Evolutionary conservation across 805 yeast genomes (phyloP), one percentile per base, ranked within the genome.

Genomic region (Cyberlindnera petersonii): DNA sequence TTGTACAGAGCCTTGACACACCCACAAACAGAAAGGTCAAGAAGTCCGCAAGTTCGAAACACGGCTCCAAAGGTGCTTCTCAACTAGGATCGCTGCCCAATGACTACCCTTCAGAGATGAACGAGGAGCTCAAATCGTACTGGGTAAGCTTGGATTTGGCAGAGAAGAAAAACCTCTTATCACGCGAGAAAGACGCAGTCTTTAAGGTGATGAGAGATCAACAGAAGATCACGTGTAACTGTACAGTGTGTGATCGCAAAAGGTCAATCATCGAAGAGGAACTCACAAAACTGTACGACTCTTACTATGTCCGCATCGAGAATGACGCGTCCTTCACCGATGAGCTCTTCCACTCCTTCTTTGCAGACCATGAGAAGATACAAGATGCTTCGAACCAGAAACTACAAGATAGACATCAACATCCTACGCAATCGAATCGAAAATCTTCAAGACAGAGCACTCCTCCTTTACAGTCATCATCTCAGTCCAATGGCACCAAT

Each of bases 171-270:
- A 65, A 72, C 22, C 70, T 87, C 18, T 72, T 85, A 22, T 70
- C 73, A 50, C 74, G 85, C 31, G 86, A 84, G 48, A 82, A 79
- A 55, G 75, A 75, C 33, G 79, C 85, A 28, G 78, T 88, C 1
- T 68, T 84, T 61, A 74, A 72, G 34, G 70, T 77, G 30, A 75
- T 86, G 58, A 75, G 72, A 44, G 77, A 72, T 43, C 78, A 77
- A 53, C 81, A 77, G 53, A 68, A 70, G 46, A 63, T 67, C 19
- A 59, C 58, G 11, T 88, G 96, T 58, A 71, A 76, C 42, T 89
- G 96, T 57, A 65, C 79, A 4, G 77, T 77, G 15, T 89, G 96
- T 63, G 91, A 89, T 2, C 73, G 85, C 32, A 80, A 83, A 49
- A 77, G 81, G 52, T 61, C 67, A 35, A 77, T 86, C 13, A 74